These are phyloP conservation scores for Tetratostichococcus sp. DNA, from an alignment of 139 green algal species.

Conservation along the genomic window DNA sequence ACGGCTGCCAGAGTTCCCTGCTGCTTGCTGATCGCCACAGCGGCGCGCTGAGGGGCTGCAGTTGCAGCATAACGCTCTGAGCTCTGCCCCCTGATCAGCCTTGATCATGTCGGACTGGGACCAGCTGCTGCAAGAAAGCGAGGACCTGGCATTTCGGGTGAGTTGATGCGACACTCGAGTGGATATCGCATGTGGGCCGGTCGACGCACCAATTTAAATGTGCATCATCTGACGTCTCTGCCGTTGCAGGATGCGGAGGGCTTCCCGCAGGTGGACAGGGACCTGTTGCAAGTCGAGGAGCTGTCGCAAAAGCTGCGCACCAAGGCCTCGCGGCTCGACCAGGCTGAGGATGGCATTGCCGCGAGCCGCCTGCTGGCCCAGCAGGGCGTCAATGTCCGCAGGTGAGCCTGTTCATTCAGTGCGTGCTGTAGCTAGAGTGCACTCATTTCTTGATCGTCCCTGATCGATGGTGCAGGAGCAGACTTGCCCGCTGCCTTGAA, in stretches of 20 bases:
- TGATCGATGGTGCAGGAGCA: too few relatives aligned
- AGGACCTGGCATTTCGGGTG: slow-evolving; percentile 60
- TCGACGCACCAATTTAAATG: too few relatives aligned
- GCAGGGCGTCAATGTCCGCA: slow-evolving; percentile 69
- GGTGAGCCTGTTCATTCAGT: slow-evolving; percentile 18
- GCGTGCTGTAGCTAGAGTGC: neutral
- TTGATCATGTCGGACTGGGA: slow-evolving; percentile 65
- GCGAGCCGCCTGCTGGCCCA: slow-evolving; percentile 71
- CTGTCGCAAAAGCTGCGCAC: slow-evolving; percentile 53
- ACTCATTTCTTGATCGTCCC: too few relatives aligned
- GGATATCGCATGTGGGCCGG: neutral
- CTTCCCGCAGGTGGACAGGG: slow-evolving; percentile 69
- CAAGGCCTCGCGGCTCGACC: slow-evolving; percentile 47
- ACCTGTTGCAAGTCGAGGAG: slow-evolving; percentile 68
- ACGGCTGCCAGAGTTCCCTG: too few relatives aligned
- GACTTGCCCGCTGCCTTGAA: too few relatives aligned
- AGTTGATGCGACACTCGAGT: neutral
- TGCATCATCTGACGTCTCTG: neutral
- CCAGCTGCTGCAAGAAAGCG: slow-evolving; percentile 53
- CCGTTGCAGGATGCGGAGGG: slow-evolving; percentile 55
- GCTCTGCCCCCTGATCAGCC: too few relatives aligned
- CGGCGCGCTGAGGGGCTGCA: too few relatives aligned
- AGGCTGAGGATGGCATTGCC: slow-evolving; percentile 49
- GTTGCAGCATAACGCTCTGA: too few relatives aligned
- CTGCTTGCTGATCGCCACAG: too few relatives aligned